A percentile compares a stretch with the other conserved stretches of the same genome.
Conservation (phyloP, 2,329 filamentous ascomycete species). For the Clarireedia homoeocarpa region DNA sequence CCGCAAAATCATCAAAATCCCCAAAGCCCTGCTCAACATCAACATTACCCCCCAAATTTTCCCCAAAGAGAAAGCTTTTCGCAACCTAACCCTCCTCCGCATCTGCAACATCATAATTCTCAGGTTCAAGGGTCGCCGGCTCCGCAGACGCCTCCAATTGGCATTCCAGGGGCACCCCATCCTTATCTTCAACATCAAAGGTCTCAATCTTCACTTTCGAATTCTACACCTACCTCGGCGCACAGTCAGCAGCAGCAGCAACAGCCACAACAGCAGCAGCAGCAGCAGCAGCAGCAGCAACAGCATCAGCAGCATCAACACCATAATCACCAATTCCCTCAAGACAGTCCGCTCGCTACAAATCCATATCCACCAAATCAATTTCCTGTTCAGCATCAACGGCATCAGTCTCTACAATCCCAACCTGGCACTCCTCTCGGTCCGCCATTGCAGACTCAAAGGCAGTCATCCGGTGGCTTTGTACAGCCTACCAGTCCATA, state of each 20-base stretch:
- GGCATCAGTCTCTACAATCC: constrained; percentile 25
- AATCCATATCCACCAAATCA: constrained; percentile 20
- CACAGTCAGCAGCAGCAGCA: constrained; percentile 49
- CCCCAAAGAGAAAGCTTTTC: constrained; percentile 25
- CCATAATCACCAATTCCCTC: constrained; percentile 34
- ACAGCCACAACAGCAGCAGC: constrained; percentile 16
- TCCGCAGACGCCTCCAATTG: constrained; percentile 29
- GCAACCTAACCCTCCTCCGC: constrained; percentile 19
- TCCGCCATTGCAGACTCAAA: constrained; percentile 37
- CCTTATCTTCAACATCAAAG: constrained; percentile 35
- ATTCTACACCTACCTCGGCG: constrained; percentile 53
- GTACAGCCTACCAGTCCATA: constrained; percentile 52
- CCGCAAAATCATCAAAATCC: constrained; percentile 25
- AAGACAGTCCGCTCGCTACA: constrained; percentile 42
- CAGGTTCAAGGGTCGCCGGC: constrained; percentile 24
- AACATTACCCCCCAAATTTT: constrained; percentile 24
- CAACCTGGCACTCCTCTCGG: constrained; percentile 39
- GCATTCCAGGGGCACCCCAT: constrained; percentile 27
- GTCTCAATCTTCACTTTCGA: constrained; percentile 52
- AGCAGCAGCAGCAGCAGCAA: constrained; percentile 41
- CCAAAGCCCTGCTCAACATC: constrained; percentile 28
- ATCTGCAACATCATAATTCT: constrained; percentile 25
- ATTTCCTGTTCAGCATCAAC: constrained; percentile 24
- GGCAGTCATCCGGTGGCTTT: constrained; percentile 38
- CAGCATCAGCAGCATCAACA: constrained; percentile 17